Base-by-base conservation (phyloP, 2,329 filamentous ascomycete genomes). In the Cladosporium oxysporum region DNA sequence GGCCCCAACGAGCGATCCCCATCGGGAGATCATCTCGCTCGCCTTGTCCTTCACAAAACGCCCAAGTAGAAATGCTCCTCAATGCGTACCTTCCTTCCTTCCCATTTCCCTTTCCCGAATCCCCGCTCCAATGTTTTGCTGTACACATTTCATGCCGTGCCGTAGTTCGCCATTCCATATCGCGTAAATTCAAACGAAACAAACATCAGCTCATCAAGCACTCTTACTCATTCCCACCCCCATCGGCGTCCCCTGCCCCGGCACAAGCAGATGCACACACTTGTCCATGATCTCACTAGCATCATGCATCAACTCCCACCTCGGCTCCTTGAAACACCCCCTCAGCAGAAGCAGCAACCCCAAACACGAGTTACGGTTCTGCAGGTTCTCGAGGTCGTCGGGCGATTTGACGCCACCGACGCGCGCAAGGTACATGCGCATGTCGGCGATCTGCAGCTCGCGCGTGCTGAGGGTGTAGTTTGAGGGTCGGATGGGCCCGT, bases 281-380 rank as follows among this genome's bases (percentile, higher is more conserved):
- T 93, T 95, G 64, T 84, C 88, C 74, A 98, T 78, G 67, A 97
- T 80, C 26, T 87, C 90, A 35, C 91, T 90, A 41, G 92, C 94
- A 78, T 98, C 95, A 66, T 95, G 90, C 69, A 98, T 82, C 64
- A 98, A 80, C 81, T 98, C 93, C 94, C 94, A 98, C 58, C 93
- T 85, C 35, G 93, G 93, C 72, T 89, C 89, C 70, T 85, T 83
- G 76, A 98, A 97, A 49, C 90, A 90, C 65, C 92, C 90, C 68
- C 90, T 88, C 67, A 99, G 84, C 37, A 97, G 85, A 79, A 95
- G 85, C 70, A 98, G 79, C 75, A 98, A 78, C 0, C 93, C 91
- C 58, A 92, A 86, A 76, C 92, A 97, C 21, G 87, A 86, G 76
- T 97, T 98, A 69, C 96, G 87, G 28, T 92, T 91, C 47, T 83